A percentile compares a stretch with the other conserved stretches of the same genome.
Evolutionary conservation across 495 filamentous ascomycete genomes (phyloP).

Genomic region (Trichoderma erinaceum): DNA sequence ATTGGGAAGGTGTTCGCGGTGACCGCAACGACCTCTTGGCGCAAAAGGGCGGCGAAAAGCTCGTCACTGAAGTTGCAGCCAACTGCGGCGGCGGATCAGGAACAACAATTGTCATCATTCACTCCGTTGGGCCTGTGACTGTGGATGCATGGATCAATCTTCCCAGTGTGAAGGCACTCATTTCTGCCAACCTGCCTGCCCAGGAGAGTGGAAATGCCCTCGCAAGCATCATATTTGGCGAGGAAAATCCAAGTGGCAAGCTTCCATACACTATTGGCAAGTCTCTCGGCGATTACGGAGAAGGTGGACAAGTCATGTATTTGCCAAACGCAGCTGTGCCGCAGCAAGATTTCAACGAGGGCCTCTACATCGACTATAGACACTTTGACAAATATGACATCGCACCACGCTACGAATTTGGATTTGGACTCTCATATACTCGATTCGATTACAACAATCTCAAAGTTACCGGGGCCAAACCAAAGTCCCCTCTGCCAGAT

Average conservation of each 20-base stretch:
- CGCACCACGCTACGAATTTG: conserved; percentile 67
- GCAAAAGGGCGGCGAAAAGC: conserved; percentile 69
- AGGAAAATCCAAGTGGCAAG: conserved; percentile 77
- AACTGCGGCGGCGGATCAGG: conserved; percentile 62
- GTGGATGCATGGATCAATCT: conserved; percentile 80
- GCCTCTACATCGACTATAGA: conserved; percentile 83
- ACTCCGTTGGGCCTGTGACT: conserved; percentile 82
- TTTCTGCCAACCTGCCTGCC: conserved; percentile 84
- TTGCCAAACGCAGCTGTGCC: conserved; percentile 65
- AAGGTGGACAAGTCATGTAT: conserved; percentile 68
- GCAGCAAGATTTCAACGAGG: conserved; percentile 80
- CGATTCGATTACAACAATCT: conserved; percentile 64
- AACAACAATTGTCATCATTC: conserved; percentile 76
- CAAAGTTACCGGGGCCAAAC: conserved; percentile 44
- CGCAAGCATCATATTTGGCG: conserved; percentile 77
- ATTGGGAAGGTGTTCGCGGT: conserved; percentile 57
- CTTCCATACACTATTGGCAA: conserved; percentile 90
- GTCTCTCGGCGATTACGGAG: conserved; percentile 73
- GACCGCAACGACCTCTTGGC: conserved; percentile 78
- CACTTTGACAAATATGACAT: conserved; percentile 74
- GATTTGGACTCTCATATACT: conserved; percentile 76
- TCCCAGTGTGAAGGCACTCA: conserved; percentile 69
- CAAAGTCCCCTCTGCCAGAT: conserved; percentile 55
- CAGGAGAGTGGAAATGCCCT: conserved; percentile 87
- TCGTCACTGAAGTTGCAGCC: conserved; percentile 64